These are phyloP conservation scores for Spencermartinsiella ligniputridi DNA, from an alignment of 1,139 yeast species.

Conservation along the genomic window DNA sequence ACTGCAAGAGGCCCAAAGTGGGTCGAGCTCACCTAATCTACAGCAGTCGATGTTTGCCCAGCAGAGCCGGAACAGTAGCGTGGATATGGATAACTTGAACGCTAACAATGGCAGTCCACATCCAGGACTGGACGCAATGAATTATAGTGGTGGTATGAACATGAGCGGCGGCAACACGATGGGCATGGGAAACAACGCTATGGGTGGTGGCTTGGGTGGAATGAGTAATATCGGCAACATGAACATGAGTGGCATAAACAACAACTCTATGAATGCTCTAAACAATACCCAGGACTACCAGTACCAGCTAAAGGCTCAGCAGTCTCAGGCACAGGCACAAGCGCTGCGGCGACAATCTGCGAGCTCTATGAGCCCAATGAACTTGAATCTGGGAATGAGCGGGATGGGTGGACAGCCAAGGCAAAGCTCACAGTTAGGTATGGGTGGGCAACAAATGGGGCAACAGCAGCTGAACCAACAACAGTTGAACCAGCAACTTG, in stretches of 20 bases:
- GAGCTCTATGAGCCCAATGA: not conserved
- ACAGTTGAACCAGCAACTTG: slow-evolving; percentile 13
- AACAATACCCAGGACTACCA: not conserved
- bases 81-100: not conserved
- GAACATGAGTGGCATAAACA: not conserved
- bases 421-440: not conserved
- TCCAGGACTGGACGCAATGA: not conserved
- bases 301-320: slow-evolving; percentile 15
- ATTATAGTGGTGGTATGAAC: not conserved
- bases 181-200: not conserved
- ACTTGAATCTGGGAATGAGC: not conserved
- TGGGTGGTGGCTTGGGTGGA: not conserved
- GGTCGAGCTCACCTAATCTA: slow-evolving; percentile 18
- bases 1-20: slow-evolving; percentile 25
- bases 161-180: not conserved
- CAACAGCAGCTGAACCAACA: slow-evolving; percentile 7
- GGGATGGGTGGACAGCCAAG: not conserved
- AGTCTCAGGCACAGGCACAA: slow-evolving; percentile 7
- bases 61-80: not conserved
- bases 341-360: not conserved
- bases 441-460: not conserved
- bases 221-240: not conserved
- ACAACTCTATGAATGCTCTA: not conserved
- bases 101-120: not conserved
- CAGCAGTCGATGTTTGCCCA: slow-evolving; percentile 5